Evolutionary conservation across 805 yeast genomes (phyloP).

Genomic region (Saturnispora sekii): DNA sequence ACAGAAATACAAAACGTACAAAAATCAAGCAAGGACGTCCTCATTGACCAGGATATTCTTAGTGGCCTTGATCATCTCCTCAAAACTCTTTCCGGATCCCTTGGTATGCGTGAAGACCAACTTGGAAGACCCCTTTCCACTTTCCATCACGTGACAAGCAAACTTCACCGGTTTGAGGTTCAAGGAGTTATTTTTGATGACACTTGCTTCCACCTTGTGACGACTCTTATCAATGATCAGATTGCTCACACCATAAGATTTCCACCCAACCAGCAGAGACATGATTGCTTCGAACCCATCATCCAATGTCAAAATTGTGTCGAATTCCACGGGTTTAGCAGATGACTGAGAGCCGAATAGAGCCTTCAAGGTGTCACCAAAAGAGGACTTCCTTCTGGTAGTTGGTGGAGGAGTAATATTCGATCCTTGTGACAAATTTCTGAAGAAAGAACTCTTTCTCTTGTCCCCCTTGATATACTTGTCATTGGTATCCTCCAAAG

Average conservation of each 20-base stretch:
- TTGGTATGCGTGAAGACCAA: slow-evolving; percentile 51
- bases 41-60: slow-evolving; percentile 58
- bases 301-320: slow-evolving; percentile 29
- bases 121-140: slow-evolving; percentile 34
- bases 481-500: slow-evolving; percentile 9
- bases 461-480: slow-evolving; percentile 12
- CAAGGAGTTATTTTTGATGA: slow-evolving; percentile 51
- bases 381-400: slow-evolving; percentile 17
- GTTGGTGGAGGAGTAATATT: slow-evolving; percentile 6
- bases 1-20: neutral
- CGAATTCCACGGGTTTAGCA: slow-evolving; percentile 22
- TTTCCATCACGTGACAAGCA: slow-evolving; percentile 39
- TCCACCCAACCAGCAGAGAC: slow-evolving; percentile 58
- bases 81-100: slow-evolving; percentile 57
- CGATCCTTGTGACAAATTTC: slow-evolving; percentile 32
- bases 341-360: slow-evolving; percentile 27
- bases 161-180: slow-evolving; percentile 57
- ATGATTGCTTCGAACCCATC: slow-evolving; percentile 58
- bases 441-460: slow-evolving; percentile 28
- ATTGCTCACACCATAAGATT: slow-evolving; percentile 56
- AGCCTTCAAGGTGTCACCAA: slow-evolving; percentile 37
- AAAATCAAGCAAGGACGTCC: slow-evolving; percentile 36
- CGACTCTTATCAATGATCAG: slow-evolving; percentile 36
- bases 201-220: slow-evolving; percentile 46
- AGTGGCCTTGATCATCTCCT: slow-evolving; percentile 50